A percentile compares a stretch with the other conserved stretches of the same genome.
These are phyloP conservation scores for Pseudonitzschia delicatissima DNA, from an alignment of 108 stramenopile species.

Conservation along the genomic window DNA sequence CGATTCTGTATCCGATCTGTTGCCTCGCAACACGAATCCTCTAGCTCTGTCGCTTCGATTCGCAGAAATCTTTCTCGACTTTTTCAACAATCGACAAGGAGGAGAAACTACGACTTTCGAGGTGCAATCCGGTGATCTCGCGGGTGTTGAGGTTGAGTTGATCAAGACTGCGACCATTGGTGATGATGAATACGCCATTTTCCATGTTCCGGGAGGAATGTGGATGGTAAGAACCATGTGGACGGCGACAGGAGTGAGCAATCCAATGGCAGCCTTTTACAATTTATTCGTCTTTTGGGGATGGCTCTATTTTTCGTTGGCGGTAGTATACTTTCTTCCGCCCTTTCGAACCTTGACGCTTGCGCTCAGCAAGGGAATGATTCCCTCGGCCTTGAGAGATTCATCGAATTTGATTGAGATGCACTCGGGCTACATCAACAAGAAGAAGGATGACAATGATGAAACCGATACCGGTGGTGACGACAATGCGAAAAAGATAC, in stretches of 20 bases:
- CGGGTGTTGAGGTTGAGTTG: neutral
- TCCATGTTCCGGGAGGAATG: slow-evolving; percentile 6
- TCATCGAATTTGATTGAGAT: neutral
- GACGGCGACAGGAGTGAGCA: neutral
- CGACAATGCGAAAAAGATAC: neutral
- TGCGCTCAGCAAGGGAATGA: neutral
- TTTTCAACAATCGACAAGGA: neutral
- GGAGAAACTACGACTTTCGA: no score
- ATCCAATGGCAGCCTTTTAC: neutral
- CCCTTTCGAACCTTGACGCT: neutral
- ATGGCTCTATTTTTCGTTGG: neutral
- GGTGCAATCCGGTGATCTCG: neutral
- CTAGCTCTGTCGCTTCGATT: neutral
- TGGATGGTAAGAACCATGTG: slow-evolving; percentile 5
- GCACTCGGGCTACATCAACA: neutral
- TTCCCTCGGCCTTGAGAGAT: neutral
- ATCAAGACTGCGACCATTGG: no score
- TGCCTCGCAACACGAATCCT: neutral
- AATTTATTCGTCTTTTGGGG: neutral
- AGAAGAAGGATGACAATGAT: neutral
- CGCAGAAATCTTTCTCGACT: neutral
- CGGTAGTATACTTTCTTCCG: neutral
- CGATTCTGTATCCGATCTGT: no score
- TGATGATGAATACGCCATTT: neutral
- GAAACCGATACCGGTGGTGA: neutral